Evolutionary conservation across 2,329 filamentous ascomycete species (phyloP).

Genomic region (Elsinoe fawcettii): DNA sequence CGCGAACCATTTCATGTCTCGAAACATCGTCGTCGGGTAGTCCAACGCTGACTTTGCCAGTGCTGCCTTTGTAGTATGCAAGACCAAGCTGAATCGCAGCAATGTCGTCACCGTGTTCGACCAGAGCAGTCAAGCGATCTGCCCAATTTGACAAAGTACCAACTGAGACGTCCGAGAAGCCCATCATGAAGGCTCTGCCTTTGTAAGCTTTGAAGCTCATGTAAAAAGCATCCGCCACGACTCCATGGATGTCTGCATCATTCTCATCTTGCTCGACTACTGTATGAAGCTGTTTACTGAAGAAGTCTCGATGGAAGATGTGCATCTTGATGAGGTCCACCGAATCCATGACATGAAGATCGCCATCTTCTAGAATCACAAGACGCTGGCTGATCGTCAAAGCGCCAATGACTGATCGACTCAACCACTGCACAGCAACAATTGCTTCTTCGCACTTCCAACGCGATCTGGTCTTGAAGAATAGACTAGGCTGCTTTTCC

Average conservation of each 20-base stretch:
- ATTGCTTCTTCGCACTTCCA: constrained; percentile 95
- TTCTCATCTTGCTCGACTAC: constrained; percentile 86
- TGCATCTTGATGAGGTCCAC: constrained; percentile 88
- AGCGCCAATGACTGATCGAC: constrained; percentile 81
- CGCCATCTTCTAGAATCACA: constrained; percentile 82
- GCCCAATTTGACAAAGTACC: constrained; percentile 96
- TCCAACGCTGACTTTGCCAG: constrained; percentile 91
- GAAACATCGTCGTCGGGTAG: constrained; percentile 72
- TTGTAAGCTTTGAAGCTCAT: constrained; percentile 98
- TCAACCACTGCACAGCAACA: constrained; percentile 94
- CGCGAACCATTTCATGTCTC: constrained; percentile 73
- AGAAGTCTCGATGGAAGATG: constrained; percentile 85
- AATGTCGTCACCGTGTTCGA: constrained; percentile 96
- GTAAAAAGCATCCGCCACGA: constrained; percentile 93
- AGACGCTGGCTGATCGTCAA: constrained; percentile 91
- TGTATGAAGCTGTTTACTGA: constrained; percentile 74
- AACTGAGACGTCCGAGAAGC: constrained; percentile 88
- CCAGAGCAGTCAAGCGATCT: constrained; percentile 81
- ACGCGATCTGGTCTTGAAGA: constrained; percentile 73
- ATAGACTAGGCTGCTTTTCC: constrained; percentile 69
- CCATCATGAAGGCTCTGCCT: constrained; percentile 80
- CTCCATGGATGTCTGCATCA: constrained; percentile 80
- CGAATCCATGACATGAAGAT: constrained; percentile 84
- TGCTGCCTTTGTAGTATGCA: constrained; percentile 80
- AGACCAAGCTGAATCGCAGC: constrained; percentile 84